phyloP scores from a whole-genome alignment of 768 basidiomycete species.

The Panellus pusillus region DNA sequence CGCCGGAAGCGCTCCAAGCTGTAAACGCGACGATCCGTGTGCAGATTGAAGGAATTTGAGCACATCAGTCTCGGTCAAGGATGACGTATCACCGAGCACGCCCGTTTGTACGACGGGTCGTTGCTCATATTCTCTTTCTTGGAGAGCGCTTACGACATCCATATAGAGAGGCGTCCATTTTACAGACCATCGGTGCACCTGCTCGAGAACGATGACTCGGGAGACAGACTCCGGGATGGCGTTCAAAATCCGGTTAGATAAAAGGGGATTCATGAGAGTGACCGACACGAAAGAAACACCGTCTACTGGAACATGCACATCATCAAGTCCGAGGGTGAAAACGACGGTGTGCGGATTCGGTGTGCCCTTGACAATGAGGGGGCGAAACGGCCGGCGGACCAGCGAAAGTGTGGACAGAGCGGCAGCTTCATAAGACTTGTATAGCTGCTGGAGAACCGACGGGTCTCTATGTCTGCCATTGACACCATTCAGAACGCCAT shows the following conservation, averaged over 20 bases:
- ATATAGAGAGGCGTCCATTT: slow-evolving; percentile 90
- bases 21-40: slow-evolving; percentile 42
- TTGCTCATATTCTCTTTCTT: slow-evolving; percentile 49
- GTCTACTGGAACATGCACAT: slow-evolving; percentile 45
- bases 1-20: slow-evolving; percentile 42
- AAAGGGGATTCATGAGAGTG: slow-evolving; percentile 72
- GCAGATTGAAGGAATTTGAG: slow-evolving; percentile 50
- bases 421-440: slow-evolving; percentile 66
- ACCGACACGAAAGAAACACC: slow-evolving; percentile 65
- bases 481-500: slow-evolving; percentile 20
- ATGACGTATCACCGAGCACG: slow-evolving; percentile 51
- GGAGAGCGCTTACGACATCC: slow-evolving; percentile 73
- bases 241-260: slow-evolving; percentile 52
- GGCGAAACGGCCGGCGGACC: slow-evolving; percentile 58
- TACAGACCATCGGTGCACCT: slow-evolving; percentile 70
- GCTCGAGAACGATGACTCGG: slow-evolving; percentile 81
- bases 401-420: slow-evolving; percentile 64
- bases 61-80: slow-evolving; percentile 46
- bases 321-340: slow-evolving; percentile 62
- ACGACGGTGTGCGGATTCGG: slow-evolving; percentile 64
- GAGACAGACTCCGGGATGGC: slow-evolving; percentile 62
- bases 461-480: slow-evolving; percentile 10
- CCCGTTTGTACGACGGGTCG: slow-evolving; percentile 62
- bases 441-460: slow-evolving; percentile 30
- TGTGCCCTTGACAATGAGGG: slow-evolving; percentile 53